phyloP scores from a whole-genome alignment of 495 filamentous ascomycete species.

The Aspergillus nidulans region DNA sequence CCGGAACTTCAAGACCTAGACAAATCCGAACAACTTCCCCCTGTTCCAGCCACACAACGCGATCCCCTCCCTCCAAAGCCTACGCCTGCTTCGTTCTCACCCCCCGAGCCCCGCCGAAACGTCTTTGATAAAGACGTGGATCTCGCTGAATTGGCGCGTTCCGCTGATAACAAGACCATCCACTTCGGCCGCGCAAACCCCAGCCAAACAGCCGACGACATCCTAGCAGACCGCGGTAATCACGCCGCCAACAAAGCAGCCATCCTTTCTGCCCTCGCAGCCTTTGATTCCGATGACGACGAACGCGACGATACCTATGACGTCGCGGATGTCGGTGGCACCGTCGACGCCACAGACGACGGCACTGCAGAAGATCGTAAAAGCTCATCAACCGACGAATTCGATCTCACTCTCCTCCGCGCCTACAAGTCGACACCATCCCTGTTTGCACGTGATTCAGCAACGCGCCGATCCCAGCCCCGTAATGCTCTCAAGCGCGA shows the following conservation, averaged over 20 bases:
- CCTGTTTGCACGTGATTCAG: slow-evolving; percentile 64
- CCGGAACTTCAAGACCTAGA: slow-evolving; percentile 38
- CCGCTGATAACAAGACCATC: slow-evolving; percentile 47
- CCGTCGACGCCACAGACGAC: slow-evolving; percentile 57
- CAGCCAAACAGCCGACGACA: slow-evolving; percentile 57
- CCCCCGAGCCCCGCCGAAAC: slow-evolving; percentile 52
- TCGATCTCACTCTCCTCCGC: slow-evolving; percentile 56
- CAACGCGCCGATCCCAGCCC: slow-evolving; percentile 58
- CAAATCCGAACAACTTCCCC: slow-evolving; percentile 35
- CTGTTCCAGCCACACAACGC: slow-evolving; percentile 14
- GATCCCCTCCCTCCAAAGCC: slow-evolving; percentile 36
- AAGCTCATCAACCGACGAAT: slow-evolving; percentile 27
- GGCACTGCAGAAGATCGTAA: slow-evolving; percentile 34
- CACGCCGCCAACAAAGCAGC: slow-evolving; percentile 71
- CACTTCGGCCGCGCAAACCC: slow-evolving; percentile 71
- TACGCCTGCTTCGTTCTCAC: slow-evolving; percentile 32
- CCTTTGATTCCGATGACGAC: slow-evolving; percentile 93
- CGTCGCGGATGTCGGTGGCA: slow-evolving; percentile 81
- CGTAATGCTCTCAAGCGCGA: slow-evolving; percentile 63
- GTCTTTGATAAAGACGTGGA: slow-evolving; percentile 71
- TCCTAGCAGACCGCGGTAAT: slow-evolving; percentile 49
- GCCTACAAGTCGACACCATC: slow-evolving; percentile 58
- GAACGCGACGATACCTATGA: slow-evolving; percentile 98
- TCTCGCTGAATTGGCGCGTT: slow-evolving; percentile 63
- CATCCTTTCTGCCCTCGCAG: slow-evolving; percentile 84